Percentiles rank a stretch among this genome's conserved stretches.
These are phyloP conservation scores for Curvularia hawaiiensis DNA, from an alignment of 2,329 filamentous ascomycete genomes.

Conservation along the genomic window DNA sequence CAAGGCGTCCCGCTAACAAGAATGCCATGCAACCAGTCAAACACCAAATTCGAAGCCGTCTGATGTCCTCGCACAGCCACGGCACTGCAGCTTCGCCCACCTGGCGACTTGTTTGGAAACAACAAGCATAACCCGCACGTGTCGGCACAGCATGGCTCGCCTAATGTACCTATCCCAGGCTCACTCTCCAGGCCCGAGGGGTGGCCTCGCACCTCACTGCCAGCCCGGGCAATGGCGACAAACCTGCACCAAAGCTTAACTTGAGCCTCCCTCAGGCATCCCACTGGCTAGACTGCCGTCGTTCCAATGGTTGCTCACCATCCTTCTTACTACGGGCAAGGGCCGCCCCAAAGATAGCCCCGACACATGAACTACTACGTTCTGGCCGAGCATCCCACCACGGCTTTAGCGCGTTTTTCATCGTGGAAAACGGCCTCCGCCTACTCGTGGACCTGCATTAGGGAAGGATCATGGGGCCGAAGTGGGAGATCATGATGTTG, in stretches of 20 bases:
- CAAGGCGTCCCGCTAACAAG: conserved; percentile 11
- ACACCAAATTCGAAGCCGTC: background rate
- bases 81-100: conserved; percentile 8
- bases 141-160: conserved; percentile 14
- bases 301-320: conserved; percentile 13
- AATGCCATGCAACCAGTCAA: conserved; percentile 2
- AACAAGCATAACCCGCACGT: background rate
- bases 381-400: conserved; percentile 18
- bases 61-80: conserved; percentile 15
- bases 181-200: conserved; percentile 1
- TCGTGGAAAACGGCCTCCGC: conserved; percentile 14
- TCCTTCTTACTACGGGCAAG: conserved; percentile 1
- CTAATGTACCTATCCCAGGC: conserved; percentile 9
- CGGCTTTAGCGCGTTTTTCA: conserved; percentile 11
- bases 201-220: conserved; percentile 19
- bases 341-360: conserved; percentile 21
- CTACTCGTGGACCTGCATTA: conserved; percentile 7
- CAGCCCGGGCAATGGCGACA: conserved; percentile 12
- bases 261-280: conserved; percentile 23
- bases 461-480: conserved; percentile 21
- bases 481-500: conserved; percentile 10
- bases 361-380: conserved; percentile 9
- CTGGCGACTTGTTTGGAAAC: conserved; percentile 5
- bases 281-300: conserved; percentile 13
- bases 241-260: conserved; percentile 18